These are phyloP conservation scores for Paramarasmius palmivorus DNA, from an alignment of 1,284 basidiomycete genomes.

Conservation along the genomic window DNA sequence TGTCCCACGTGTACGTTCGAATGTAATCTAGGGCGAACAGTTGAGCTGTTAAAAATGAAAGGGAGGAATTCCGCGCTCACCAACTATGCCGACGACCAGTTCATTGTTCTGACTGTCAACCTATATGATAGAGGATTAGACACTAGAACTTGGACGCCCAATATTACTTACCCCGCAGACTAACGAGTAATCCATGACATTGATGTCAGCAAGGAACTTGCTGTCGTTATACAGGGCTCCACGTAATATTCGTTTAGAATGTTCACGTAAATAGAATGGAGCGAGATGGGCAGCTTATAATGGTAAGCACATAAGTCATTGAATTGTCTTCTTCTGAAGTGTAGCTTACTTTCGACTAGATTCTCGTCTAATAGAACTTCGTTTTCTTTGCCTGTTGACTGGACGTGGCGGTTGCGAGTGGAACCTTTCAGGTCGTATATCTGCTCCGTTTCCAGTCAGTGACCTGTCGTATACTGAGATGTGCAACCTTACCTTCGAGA, in stretches of 20 bases:
- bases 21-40: conserved; percentile 70
- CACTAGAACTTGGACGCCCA: neutral
- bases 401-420: conserved; percentile 88
- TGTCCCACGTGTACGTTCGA: conserved; percentile 96
- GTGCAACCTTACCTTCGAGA: conserved; percentile 65
- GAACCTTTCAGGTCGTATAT: conserved; percentile 96
- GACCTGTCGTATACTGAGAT: neutral
- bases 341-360: conserved; percentile 73
- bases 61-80: conserved; percentile 43
- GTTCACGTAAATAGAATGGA: conserved; percentile 94
- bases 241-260: conserved; percentile 90
- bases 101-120: conserved; percentile 83
- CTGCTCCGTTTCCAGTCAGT: conserved; percentile 35
- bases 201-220: conserved; percentile 91
- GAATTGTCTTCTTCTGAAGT: neutral
- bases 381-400: conserved; percentile 87
- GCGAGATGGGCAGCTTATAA: conserved; percentile 61
- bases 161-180: conserved; percentile 73
- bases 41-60: conserved; percentile 7
- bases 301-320: conserved; percentile 15
- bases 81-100: conserved; percentile 95
- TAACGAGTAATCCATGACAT: conserved; percentile 99
- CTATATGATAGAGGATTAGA: conserved; percentile 24
- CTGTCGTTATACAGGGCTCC: conserved; percentile 94
- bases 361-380: conserved; percentile 95